Base-by-base conservation (phyloP, 2,329 filamentous ascomycete species). In the Cordyceps tenuipes region DNA sequence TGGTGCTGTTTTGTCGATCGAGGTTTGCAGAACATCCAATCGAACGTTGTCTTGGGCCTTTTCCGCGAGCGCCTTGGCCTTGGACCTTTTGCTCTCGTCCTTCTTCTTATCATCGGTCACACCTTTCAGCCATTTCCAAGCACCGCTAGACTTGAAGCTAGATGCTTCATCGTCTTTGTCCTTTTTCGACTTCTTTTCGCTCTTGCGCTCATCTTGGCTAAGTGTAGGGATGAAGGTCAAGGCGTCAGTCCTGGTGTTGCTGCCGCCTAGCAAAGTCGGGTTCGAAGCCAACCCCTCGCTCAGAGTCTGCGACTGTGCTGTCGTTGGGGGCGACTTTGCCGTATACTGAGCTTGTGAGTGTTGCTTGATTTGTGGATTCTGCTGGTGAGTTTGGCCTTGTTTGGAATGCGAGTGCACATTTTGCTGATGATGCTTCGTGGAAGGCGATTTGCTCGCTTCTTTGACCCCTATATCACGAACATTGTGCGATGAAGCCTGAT, bases 11-110 rank as follows among this genome's bases (percentile, higher is more conserved):
- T 79, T 83, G 54, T 97, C 93, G 69, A 95, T 92, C 0, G 92
- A 95, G 43, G 84, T 89, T 69, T 97, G 92, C 23, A 96, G 78
- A 23, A 96, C 83, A 67, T 97, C 93, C 31, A 97, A 79, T 34
- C 93, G 85, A 21, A 89, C 87, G 66, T 87, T 91, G 67, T 96
- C 92, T 64, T 92, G 87, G 1, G 76, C 72, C 66, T 82, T 84
- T 64, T 89, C 78, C 1, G 74, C 72, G 10, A 77, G 75, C 13
- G 72, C 72, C 70, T 84, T 87, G 1, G 81, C 76, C 67, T 90
- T 92, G 47, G 82, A 81, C 66, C 86, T 86, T 70, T 87, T 91
- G 55, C 77, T 75, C 61, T 88, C 82, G 29, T 82, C 82, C 56
- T 83, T 81, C 63, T 79, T 77, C 65, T 82, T 80, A 64, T 87